Evolutionary conservation across 805 yeast genomes (phyloP).

Genomic region (Metschnikowia lachancei): DNA sequence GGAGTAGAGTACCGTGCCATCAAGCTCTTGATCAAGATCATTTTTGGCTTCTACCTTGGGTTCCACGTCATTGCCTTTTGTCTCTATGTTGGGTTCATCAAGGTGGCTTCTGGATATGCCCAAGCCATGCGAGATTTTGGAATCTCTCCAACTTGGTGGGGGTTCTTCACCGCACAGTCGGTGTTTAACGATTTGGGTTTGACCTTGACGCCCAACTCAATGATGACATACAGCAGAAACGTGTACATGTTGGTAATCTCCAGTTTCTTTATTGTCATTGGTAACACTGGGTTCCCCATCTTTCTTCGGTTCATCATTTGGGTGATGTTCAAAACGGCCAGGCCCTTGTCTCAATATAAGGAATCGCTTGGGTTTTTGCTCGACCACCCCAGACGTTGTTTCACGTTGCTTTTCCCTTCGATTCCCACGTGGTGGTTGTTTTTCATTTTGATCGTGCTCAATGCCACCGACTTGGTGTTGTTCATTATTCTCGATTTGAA

Average conservation of each 20-base stretch:
- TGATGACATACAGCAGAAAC: slow-evolving; percentile 62
- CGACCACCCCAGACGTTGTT: slow-evolving; percentile 97
- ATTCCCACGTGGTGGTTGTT: slow-evolving; percentile 95
- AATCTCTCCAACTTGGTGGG: slow-evolving; percentile 88
- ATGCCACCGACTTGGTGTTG: slow-evolving; percentile 73
- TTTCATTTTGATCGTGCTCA: slow-evolving; percentile 66
- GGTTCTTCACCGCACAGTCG: slow-evolving; percentile 75
- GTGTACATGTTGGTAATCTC: slow-evolving; percentile 62
- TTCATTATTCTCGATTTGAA: slow-evolving; percentile 76
- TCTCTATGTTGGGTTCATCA: slow-evolving; percentile 58
- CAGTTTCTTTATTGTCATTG: slow-evolving; percentile 76
- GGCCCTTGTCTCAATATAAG: slow-evolving; percentile 56
- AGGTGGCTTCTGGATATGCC: slow-evolving; percentile 39
- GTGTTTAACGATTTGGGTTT: slow-evolving; percentile 84
- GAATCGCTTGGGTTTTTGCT: slow-evolving; percentile 84
- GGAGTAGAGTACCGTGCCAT: slow-evolving; percentile 95
- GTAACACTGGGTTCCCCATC: slow-evolving; percentile 94
- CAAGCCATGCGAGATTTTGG: slow-evolving; percentile 52
- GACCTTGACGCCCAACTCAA: slow-evolving; percentile 78
- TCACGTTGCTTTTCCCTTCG: slow-evolving; percentile 86
- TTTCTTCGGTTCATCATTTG: slow-evolving; percentile 78
- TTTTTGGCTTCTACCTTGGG: slow-evolving; percentile 70
- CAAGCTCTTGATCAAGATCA: slow-evolving; percentile 65
- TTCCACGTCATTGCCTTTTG: slow-evolving; percentile 58
- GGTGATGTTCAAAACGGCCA: slow-evolving; percentile 66